Evolutionary conservation across 1,139 yeast species (phyloP), one percentile per base, ranked within the genome.

Genomic region (Pichia sp.): DNA sequence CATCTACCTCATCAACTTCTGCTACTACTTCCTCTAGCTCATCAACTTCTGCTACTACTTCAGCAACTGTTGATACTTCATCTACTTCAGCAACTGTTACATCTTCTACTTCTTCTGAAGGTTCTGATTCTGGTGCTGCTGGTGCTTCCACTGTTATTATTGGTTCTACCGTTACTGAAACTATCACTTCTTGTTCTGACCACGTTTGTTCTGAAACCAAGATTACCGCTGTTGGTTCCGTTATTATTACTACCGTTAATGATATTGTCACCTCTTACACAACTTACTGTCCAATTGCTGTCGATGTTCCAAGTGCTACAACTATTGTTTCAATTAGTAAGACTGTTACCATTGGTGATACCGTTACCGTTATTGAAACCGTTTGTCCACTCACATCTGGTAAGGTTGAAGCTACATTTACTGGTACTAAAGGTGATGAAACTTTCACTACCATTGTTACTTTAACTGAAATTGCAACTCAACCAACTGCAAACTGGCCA

Each of bases 381-480:
- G 26, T 23, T 8, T 50, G 53, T 38, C 43, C 53, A 13, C 30
- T 37, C 7, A 38, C 45, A 23, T 18, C 35, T 13, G 37, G 40
- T 20, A 44, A 46, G 14, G 56, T 50, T 23, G 42, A 35, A 14
- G 44, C 49, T 26, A 47, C 56, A 14, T 46, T 55, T 24, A 46
- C 46, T 37, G 30, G 32, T n/a, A 16, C 38, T 24, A 18, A 21
- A 18, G 34, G 22, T 25, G 38, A 33, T 22, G 22, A 34, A n/a
- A 28, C 31, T 24, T 8, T 23, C 11, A 24, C 33, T n/a, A 28
- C 35, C 19, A 36, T 29, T 38, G 36, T 38, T 20, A 28, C 47
- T 16, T 10, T 34, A 2, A 37, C 45, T 23, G 31, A 24, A 6
- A 26, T 33, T 18, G 42, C 33, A 11, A 34, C 40, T 23, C 25